A percentile compares a stretch with the other conserved stretches of the same genome.
Evolutionary conservation across 305 asterid genomes (phyloP).

Genomic region (Stenogyne calaminthoides): DNA sequence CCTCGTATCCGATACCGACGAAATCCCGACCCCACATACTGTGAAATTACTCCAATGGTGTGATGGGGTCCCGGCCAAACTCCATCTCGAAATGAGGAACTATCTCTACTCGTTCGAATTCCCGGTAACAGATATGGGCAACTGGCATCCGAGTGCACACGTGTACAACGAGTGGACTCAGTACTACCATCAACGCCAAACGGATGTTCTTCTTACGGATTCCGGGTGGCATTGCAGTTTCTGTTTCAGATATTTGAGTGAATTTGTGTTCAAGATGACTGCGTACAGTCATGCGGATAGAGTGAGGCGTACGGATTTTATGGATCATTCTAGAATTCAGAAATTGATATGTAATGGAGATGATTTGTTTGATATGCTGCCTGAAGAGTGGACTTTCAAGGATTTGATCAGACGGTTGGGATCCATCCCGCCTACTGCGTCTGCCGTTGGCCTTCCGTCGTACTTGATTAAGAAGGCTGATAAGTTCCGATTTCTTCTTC

Average conservation of each 20-base stretch:
- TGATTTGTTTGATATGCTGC: conserved; percentile 84
- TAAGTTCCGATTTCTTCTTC: conserved; percentile 71
- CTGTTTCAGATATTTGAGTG: conserved; percentile 65
- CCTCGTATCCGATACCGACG: conserved; percentile 81
- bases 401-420: conserved; percentile 84
- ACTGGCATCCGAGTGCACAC: conserved; percentile 77
- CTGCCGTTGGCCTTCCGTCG: conserved; percentile 81
- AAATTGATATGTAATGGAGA: conserved; percentile 66
- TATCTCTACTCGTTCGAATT: conserved; percentile 83
- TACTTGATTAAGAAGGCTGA: conserved; percentile 71
- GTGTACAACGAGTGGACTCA: conserved; percentile 54
- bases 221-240: conserved; percentile 96
- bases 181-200: conserved; percentile 71
- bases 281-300: conserved; percentile 86
- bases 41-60: conserved; percentile 83
- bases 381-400: conserved; percentile 82
- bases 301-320: conserved; percentile 50
- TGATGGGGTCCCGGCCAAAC: conserved; percentile 61
- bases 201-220: conserved; percentile 63
- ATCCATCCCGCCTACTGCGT: conserved; percentile 66
- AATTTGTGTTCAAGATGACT: conserved; percentile 80
- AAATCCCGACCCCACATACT: conserved; percentile 83
- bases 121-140: conserved; percentile 64
- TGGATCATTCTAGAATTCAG: conserved; percentile 67
- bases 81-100: conserved; percentile 71